Conservation (phyloP, 2,329 filamentous ascomycete species). For the Teratosphaeria pseudoeucalypti region DNA sequence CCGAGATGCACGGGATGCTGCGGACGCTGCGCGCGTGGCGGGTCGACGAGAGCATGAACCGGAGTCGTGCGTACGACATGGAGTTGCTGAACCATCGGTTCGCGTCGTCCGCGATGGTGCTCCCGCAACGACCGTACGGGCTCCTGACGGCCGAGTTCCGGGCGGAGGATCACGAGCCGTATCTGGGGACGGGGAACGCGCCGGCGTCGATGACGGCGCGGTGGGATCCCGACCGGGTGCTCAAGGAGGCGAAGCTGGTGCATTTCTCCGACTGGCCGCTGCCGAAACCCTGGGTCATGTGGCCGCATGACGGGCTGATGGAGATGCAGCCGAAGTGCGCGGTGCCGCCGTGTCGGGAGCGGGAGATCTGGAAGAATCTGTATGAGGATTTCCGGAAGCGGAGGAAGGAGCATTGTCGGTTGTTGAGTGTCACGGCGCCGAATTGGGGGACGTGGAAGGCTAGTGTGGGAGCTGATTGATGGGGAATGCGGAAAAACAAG, state of each 20-base stretch:
- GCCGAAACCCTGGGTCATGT: conserved; percentile 53
- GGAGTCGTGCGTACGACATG: conserved; percentile 49
- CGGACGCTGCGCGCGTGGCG: conserved; percentile 21
- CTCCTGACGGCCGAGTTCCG: conserved; percentile 56
- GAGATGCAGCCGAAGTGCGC: conserved; percentile 36
- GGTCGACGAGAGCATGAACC: conserved; percentile 25
- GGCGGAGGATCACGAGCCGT: conserved; percentile 39
- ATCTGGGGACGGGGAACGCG: conserved; percentile 31
- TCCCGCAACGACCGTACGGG: conserved; percentile 54
- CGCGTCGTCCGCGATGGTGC: conserved; percentile 45
- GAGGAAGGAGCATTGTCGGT: conserved; percentile 11
- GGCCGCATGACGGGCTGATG: conserved; percentile 29
- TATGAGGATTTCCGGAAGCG: conserved; percentile 23
- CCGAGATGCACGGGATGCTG: conserved; percentile 38
- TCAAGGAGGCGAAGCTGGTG: conserved; percentile 53
- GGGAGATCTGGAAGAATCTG: conserved; percentile 31
- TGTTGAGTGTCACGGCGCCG: conserved; percentile 11
- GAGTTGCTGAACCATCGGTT: conserved; percentile 57
- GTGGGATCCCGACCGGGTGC: conserved; percentile 49
- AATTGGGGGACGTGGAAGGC: conserved; percentile 6
- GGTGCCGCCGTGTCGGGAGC: conserved; percentile 17
- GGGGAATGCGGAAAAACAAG: neutral
- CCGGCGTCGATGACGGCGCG: conserved; percentile 27
- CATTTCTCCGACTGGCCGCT: conserved; percentile 65
- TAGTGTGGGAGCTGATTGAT: neutral